Percentiles rank a stretch among this genome's conserved stretches.
These are phyloP conservation scores for Torrubiella hemipterigena DNA, from an alignment of 2,329 filamentous ascomycete species.

Conservation along the genomic window DNA sequence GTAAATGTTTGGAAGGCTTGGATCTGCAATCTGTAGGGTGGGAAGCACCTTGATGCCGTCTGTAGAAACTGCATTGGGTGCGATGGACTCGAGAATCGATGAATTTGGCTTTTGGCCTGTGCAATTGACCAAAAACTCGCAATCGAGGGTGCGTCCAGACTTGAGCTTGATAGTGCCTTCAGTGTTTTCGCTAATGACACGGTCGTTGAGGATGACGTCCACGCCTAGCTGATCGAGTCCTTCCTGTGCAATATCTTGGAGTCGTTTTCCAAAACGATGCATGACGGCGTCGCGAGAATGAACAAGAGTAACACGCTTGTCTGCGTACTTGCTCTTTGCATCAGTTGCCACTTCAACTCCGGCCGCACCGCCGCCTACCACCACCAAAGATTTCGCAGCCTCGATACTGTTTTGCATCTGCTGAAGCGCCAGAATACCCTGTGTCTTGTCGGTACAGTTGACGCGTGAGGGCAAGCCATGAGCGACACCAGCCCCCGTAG, in stretches of 20 bases:
- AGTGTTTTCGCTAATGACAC: conserved; percentile 23
- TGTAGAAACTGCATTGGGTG: conserved; percentile 28
- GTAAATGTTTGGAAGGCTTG: conserved; percentile 39
- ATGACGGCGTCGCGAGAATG: conserved; percentile 44
- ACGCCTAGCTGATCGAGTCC: conserved; percentile 34
- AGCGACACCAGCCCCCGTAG: conserved; percentile 38
- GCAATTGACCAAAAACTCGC: conserved; percentile 43
- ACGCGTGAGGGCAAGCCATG: conserved; percentile 36
- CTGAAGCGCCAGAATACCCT: conserved; percentile 29
- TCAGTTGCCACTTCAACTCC: conserved; percentile 51
- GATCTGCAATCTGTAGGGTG: conserved; percentile 43
- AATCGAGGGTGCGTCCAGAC: conserved; percentile 30
- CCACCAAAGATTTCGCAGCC: conserved; percentile 28
- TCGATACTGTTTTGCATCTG: conserved; percentile 33
- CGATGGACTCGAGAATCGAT: conserved; percentile 27
- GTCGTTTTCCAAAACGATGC: conserved; percentile 33
- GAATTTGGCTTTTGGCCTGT: conserved; percentile 49
- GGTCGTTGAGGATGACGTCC: conserved; percentile 37
- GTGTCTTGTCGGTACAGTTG: conserved; percentile 24
- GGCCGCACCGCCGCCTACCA: conserved; percentile 48
- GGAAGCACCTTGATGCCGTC: conserved; percentile 40
- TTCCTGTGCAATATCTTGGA: conserved; percentile 26
- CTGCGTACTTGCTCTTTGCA: conserved; percentile 40
- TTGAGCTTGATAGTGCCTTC: conserved; percentile 28
- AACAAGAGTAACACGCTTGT: conserved; percentile 43